Conservation (phyloP, 805 yeast species). For the Debaryomyces prosopidis region DNA sequence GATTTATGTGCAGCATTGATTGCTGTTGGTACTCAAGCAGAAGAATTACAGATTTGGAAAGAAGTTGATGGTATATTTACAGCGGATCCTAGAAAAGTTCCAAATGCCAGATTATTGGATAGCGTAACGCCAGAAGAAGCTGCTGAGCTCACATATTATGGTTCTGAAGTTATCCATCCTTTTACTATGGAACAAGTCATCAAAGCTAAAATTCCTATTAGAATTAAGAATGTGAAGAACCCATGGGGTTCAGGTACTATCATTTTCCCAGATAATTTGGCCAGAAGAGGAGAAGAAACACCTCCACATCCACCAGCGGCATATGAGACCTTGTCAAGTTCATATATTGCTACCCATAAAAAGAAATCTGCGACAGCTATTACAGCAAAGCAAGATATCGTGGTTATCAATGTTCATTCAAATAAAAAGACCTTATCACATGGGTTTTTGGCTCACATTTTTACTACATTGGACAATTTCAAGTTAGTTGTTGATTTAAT, state of each 20-base stretch:
- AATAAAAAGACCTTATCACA: constrained; percentile 91
- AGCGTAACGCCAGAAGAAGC: constrained; percentile 98
- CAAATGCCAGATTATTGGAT: constrained; percentile 78
- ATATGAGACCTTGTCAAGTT: constrained; percentile 45
- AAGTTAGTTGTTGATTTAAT: constrained; percentile 91
- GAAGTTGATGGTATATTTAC: constrained; percentile 99
- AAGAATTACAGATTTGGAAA: constrained; percentile 96
- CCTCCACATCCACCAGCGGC: constrained; percentile 95
- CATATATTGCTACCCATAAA: constrained; percentile 41
- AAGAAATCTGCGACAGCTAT: constrained; percentile 89
- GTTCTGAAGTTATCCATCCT: constrained; percentile 97
- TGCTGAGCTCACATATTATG: constrained; percentile 95
- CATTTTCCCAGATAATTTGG: constrained; percentile 88
- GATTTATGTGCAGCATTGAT: constrained; percentile 96
- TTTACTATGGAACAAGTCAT: constrained; percentile 99
- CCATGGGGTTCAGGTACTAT: constrained; percentile 93
- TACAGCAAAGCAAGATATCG: constrained; percentile 89
- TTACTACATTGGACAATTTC: constrained; percentile 79
- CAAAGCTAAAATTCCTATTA: constrained; percentile 90
- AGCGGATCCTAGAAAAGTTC: constrained; percentile 96
- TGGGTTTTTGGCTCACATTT: constrained; percentile 91
- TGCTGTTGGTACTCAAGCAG: constrained; percentile 90
- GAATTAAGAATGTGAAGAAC: constrained; percentile 94
- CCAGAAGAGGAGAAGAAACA: constrained; percentile 81
- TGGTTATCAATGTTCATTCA: constrained; percentile 90